Evolutionary conservation across 106 monocot species (phyloP), one percentile per base, ranked within the genome.

Genomic region (Dendrobium nobile): DNA sequence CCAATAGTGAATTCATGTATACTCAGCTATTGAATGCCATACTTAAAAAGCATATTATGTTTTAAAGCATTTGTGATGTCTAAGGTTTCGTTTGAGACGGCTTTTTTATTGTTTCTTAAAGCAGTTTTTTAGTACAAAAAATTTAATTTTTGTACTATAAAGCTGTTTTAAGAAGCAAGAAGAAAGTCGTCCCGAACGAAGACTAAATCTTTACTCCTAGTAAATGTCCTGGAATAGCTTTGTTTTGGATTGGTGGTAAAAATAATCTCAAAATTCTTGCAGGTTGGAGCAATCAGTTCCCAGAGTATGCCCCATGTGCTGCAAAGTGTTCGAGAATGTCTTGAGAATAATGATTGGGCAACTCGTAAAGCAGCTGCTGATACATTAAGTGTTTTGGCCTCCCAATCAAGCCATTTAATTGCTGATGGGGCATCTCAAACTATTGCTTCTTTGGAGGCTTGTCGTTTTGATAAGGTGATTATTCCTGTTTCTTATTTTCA

Each of bases 341-440:
- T 97, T 78, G 92, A 94, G 33, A 97, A 79, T 80, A 92, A 47
- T 87, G 97, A 97, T 72, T 97, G 97, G 97, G 80, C 94, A 64
- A 84, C 97, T 43, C 94, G 97, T 59, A 97, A 97, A 80, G 89
- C 97, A 77, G 94, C 97, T 68, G 97, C 94, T 72, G 97, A 97
- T 83, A 92, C 92, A 82, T 83, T 97, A 24, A 80, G 78, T 78
- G 81, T 90, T 1, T 82, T 97, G 79, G 86, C 94, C 73, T 90
- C 90, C 82, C 79, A 84, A 77, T 90, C 97, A 48, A 88, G 84
- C 81, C 89, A 92, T 78, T 82, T 94, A 76, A 82, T 92, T 76
- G 88, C 77, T 54, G 92, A 97, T 70, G 88, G 84, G 31, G 82
- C 85, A 82, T 79, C 92, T 80, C 78, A 90, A 75, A 91, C 87